A percentile compares a stretch with the other conserved stretches of the same genome.
phyloP scores from a whole-genome alignment of 495 filamentous ascomycete species.

The Bacidia rubella region DNA sequence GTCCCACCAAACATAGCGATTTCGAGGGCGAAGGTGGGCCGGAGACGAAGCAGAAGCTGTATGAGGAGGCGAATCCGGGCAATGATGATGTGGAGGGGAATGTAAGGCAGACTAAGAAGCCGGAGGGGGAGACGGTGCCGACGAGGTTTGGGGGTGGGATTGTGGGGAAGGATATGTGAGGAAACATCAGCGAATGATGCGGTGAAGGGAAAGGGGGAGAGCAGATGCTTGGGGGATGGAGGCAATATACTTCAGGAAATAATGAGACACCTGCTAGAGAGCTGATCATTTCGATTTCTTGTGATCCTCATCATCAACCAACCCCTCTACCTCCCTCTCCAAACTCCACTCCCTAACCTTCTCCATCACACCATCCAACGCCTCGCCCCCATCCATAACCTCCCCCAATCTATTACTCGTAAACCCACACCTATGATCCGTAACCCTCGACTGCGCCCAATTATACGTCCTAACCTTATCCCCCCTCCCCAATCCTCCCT shows the following conservation, averaged over 20 bases:
- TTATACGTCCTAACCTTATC: slow-evolving; percentile 96
- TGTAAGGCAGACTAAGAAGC: slow-evolving; percentile 20
- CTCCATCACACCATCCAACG: slow-evolving; percentile 25
- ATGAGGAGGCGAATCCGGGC: slow-evolving; percentile 25
- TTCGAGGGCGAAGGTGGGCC: slow-evolving; percentile 37
- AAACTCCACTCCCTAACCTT: slow-evolving; percentile 69
- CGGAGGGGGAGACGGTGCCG: background rate
- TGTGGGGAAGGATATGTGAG: background rate
- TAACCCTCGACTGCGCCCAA: slow-evolving; percentile 82
- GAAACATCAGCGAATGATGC: too few species aligned
- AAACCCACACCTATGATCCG: slow-evolving; percentile 79
- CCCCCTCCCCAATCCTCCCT: slow-evolving; percentile 68
- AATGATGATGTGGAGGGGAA: slow-evolving; percentile 31
- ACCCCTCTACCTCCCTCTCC: slow-evolving; percentile 58
- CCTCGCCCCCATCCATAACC: slow-evolving; percentile 59
- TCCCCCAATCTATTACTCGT: slow-evolving; percentile 71
- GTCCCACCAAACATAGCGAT: slow-evolving; percentile 32
- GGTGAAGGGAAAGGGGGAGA: background rate
- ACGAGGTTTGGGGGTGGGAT: background rate
- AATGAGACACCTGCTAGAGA: too few species aligned
- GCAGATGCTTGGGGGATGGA: background rate
- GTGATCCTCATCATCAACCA: slow-evolving; percentile 40
- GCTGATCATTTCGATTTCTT: too few species aligned
- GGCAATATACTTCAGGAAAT: too few species aligned
- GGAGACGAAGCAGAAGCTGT: slow-evolving; percentile 28